Base-by-base conservation (phyloP, 495 filamentous ascomycete genomes). In the Penicillium steckii region DNA sequence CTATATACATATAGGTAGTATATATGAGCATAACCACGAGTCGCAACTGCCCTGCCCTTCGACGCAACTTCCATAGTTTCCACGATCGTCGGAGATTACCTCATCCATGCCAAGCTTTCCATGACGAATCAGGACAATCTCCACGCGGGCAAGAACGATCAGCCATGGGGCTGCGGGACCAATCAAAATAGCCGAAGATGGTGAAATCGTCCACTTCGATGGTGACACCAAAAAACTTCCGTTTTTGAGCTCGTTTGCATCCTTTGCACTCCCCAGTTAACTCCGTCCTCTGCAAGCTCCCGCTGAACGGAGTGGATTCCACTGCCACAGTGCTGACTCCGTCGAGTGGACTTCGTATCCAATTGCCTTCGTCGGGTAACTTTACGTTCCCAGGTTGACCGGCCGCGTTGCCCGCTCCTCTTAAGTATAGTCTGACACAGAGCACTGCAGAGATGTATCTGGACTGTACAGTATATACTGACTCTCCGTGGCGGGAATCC, bases 91-190 rank as follows among this genome's bases (percentile, higher is more conserved):
- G 38, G 38, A 23, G 35, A 43, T 59, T 43, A 59, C 51, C 49
- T 54, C 50, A 59, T 10, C 42, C 4, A 17, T 27, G 56, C 53
- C 48, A 53, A 50, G 42, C 22, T 17, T 41, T n/a, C 10, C 22
- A 48, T 59, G 56, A 59, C 57, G 53, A 60, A 60, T 60, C 57
- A 60, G 15, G 33, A 6, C 13, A 23, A n/a, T 15, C 30, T 41
- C 47, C 56, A 50, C 45, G 52, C 52, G 44, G 57, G 45, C 45
- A 33, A 44, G 19, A 27, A 43, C 27, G 57, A 60, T 60, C 57
- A 29, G 21, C 48, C 4, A 29, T 35, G 53, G 52, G 19, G 24
- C 45, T 8, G 44, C 10, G 8, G 2, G 26, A 17, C 57, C 57
- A 60, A 60, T 60, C 45, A 50, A 12, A 17, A 7, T 3, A 0